phyloP scores from a whole-genome alignment of 75 land plant species.

The Picea glauca region DNA sequence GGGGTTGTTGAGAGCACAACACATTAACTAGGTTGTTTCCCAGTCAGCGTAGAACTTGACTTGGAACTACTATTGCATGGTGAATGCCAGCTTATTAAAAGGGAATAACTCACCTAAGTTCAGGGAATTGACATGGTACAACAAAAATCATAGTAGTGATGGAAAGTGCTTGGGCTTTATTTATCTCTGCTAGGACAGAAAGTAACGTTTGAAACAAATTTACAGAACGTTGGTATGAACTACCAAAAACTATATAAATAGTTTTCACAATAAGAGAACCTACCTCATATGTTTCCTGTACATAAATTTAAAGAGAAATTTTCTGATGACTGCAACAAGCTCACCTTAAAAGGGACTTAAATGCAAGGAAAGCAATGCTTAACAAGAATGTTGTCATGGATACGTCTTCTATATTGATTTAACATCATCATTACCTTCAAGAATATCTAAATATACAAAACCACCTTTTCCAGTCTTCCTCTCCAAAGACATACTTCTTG shows the following conservation, averaged over 20 bases:
- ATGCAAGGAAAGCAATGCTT: neutral
- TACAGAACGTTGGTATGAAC: neutral
- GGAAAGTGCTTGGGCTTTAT: neutral
- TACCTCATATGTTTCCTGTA: neutral
- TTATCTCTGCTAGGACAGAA: neutral
- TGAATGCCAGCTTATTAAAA: slow-evolving; percentile 8
- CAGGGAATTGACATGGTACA: slow-evolving; percentile 8
- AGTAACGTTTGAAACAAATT: neutral
- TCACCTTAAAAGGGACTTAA: neutral
- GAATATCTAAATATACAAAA: neutral
- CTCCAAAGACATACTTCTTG: slow-evolving; percentile 7
- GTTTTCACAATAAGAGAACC: slow-evolving; percentile 6
- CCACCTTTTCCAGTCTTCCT: slow-evolving; percentile 10
- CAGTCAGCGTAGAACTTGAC: neutral
- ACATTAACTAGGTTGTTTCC: no score
- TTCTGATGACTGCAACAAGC: neutral
- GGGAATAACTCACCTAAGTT: slow-evolving; percentile 1
- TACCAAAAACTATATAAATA: slow-evolving; percentile 8
- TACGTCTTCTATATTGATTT: slow-evolving; percentile 5
- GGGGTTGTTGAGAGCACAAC: no score
- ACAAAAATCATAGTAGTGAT: no score
- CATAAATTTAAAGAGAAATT: neutral
- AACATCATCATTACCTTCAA: slow-evolving; percentile 4
- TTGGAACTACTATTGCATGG: neutral
- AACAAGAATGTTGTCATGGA: neutral